Base-by-base conservation (phyloP, 441 rosid genomes). In the Corymbia calophylla region DNA sequence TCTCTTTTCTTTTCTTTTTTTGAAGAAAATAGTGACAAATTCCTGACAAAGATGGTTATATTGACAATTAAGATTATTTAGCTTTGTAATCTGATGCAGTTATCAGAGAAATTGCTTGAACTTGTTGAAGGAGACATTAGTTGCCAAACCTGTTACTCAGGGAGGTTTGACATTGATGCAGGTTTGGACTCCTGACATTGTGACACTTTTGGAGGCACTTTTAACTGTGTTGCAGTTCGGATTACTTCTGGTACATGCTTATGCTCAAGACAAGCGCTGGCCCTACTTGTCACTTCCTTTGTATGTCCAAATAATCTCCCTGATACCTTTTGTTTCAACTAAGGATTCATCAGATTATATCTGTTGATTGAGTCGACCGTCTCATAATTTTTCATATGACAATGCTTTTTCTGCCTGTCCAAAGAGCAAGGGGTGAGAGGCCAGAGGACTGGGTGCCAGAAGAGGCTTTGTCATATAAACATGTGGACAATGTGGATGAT, bases 391-490 rank as follows among this genome's bases (percentile, higher is more conserved):
- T 19, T 53, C 31, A 73, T 70, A n/a, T 47, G 15, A 49, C 39
- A 27, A n/a, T 32, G 77, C 81, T 55, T 89, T 89, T 84, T 89
- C 86, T 89, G 60, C 88, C 49, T 90, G 81, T 90, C 10, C 80
- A 51, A 90, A 97, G 99, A 89, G 88, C 92, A 77, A 95, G 99
- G 93, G 92, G 93, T 48, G 95, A 96, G 91, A 95, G 99, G 92
- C 99, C 99, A 88, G 95, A 95, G 91, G 99, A 97, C 56, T 97
- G 99, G 99, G 98, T 96, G 89, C 99, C 99, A 55, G 97, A 93
- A 91, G 98, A 97, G 94, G 87, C 51, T 88, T 88, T 90, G 89
- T 88, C 93, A 91, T 86, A 82, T 27, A 89, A 88, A 87, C 89
- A 90, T 53, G 91, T 88, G 81, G 88, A 89, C 89, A 91, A 87